Base-by-base conservation (phyloP, 2,329 filamentous ascomycete species). In the Aspergillus chevalieri region DNA sequence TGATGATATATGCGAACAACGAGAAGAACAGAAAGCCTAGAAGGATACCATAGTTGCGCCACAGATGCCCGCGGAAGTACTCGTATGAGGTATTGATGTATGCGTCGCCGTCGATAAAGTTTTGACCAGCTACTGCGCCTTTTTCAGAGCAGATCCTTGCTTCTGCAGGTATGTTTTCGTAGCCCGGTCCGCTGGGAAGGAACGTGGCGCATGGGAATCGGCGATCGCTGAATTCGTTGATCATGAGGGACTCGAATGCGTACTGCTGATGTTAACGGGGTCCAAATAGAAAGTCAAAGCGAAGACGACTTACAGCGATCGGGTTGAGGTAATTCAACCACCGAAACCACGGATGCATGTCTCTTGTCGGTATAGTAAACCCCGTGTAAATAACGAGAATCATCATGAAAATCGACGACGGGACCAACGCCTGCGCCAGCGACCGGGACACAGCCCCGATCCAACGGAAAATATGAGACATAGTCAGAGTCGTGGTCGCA, bases 291-390 rank as follows among this genome's bases (percentile, higher is more conserved):
- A 19, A 14, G 4, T 21, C 8, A 21, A 6, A 6, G 6, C 26
- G 6, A 4, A 14, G 9, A n/a, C 39, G n/a, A 49, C 59, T 47
- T 55, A 64, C 62, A 2, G 81, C 83, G 12, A 94, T 79, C 4
- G 88, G 87, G 54, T 93, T 85, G 26, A 93, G 70, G 63, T 88
- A 92, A 63, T 86, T 87, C 46, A 94, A 80, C 89, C 89, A 95
- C 50, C 83, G 78, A 62, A 86, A 87, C 88, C 89, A 95, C 1
- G 74, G 80, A 10, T 85, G 78, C 86, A 89, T 93, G 69, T 92
- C 57, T n/a, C 61, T 60, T 4, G 67, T 60, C 1, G 72, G 71
- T 26, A 76, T 69, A 0, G 67, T 69, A 48, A 76, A 75, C 1
- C 73, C 73, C 8, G 82, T 67, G 46, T 69, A 81, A 12, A 86